phyloP scores from a whole-genome alignment of 2,329 filamentous ascomycete species.

The Kalmusia sp. region DNA sequence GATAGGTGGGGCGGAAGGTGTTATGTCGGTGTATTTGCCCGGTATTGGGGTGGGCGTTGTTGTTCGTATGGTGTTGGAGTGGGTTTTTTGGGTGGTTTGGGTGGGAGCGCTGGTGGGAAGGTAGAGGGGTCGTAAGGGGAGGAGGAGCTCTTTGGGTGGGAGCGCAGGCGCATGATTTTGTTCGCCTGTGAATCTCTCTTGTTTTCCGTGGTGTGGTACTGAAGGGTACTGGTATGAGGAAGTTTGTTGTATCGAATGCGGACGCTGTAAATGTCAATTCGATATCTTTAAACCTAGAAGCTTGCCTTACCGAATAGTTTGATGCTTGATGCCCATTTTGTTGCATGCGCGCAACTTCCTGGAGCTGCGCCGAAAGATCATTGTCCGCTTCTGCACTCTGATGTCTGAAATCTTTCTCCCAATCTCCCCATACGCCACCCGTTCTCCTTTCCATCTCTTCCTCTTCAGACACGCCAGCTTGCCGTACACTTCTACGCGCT shows the following conservation, averaged over 20 bases:
- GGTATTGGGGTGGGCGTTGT: conserved; percentile 35
- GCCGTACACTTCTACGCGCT: conserved; percentile 58
- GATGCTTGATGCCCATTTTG: conserved; percentile 30
- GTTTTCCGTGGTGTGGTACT: conserved; percentile 50
- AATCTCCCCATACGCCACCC: conserved; percentile 61
- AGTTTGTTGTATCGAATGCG: conserved; percentile 29
- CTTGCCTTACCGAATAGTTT: conserved; percentile 31
- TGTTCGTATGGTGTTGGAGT: conserved; percentile 21
- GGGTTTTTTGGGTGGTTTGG: conserved; percentile 33
- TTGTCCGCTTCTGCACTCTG: conserved; percentile 48
- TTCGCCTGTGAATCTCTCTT: conserved; percentile 40
- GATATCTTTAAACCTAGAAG: background rate
- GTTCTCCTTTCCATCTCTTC: conserved; percentile 64
- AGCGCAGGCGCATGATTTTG: conserved; percentile 46
- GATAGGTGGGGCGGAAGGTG: conserved; percentile 24
- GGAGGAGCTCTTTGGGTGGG: conserved; percentile 41
- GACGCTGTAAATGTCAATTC: conserved; percentile 29
- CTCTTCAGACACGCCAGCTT: conserved; percentile 64
- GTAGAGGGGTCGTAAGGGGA: conserved; percentile 30
- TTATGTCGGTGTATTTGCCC: conserved; percentile 26
- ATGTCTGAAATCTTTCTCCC: conserved; percentile 52
- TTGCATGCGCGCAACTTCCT: conserved; percentile 54
- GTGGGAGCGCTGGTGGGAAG: conserved; percentile 36
- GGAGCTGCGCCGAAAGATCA: conserved; percentile 61
- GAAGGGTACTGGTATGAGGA: conserved; percentile 53